Conservation (phyloP, 352 stramenopile genomes). For the Globisporangium parvum region DNA sequence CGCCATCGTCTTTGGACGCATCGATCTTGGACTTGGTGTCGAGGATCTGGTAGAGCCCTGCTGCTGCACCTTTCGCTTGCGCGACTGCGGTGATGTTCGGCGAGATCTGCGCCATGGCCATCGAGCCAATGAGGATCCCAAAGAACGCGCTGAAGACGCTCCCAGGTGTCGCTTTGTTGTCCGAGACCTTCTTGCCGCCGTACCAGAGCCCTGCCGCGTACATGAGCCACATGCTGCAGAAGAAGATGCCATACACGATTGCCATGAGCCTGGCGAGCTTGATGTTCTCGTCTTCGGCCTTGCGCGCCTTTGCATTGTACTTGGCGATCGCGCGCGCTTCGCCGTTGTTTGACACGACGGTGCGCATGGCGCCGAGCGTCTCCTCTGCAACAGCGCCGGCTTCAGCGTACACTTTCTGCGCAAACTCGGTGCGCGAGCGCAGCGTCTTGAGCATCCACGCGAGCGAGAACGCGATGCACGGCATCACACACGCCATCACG, state of each 20-base stretch:
- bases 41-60: conserved; percentile 44
- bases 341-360: conserved; percentile 40
- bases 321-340: conserved; percentile 35
- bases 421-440: conserved; percentile 11
- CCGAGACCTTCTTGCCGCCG: conserved; percentile 31
- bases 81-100: conserved; percentile 36
- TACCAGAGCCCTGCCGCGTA: conserved; percentile 48
- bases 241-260: conserved; percentile 27
- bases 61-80: conserved; percentile 28
- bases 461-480: conserved; percentile 31
- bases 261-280: conserved; percentile 16
- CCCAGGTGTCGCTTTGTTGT: conserved; percentile 22
- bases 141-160: conserved; percentile 42
- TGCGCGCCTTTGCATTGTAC: conserved; percentile 21
- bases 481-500: conserved; percentile 43
- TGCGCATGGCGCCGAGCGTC: conserved; percentile 51
- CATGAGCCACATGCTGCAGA: conserved; percentile 37
- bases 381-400: conserved; percentile 49
- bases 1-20: conserved; percentile 20
- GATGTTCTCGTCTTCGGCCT: conserved; percentile 29
- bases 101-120: conserved; percentile 36
- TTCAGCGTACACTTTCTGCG: conserved; percentile 45
- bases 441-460: conserved; percentile 26
- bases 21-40: conserved; percentile 41
- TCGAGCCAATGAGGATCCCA: conserved; percentile 35